Base-by-base conservation (phyloP, 768 basidiomycete genomes). In the Boletus patriciae region DNA sequence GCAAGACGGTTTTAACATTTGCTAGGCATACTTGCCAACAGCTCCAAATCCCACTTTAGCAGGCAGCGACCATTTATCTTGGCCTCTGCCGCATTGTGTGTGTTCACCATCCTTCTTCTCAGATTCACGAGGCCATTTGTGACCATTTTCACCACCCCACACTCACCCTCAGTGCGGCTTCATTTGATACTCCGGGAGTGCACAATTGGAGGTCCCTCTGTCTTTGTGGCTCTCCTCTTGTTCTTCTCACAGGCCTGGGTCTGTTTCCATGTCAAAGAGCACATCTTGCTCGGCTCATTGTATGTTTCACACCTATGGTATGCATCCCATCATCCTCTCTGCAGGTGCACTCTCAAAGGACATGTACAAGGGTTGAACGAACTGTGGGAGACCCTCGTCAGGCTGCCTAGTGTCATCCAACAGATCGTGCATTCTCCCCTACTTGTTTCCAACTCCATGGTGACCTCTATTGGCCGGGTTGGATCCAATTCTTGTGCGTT, bases 41-140 rank as follows among this genome's bases (percentile, higher is more conserved):
- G 85, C 42, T 93, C 86, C 40, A 88, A 84, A 46, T 94, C 92
- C 3, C 79, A 84, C 4, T 92, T 89, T 60, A 95, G 95, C 8
- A 77, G 95, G 50, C 79, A 95, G 62, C 74, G 94, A 67, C 95
- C 95, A 0, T 93, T 88, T 73, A 95, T 98, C 79, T 61, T 94
- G 16, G 73, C 75, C 12, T 90, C 89, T 1, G 80, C 85, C n/a
- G 45, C 78, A 7, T 66, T 96, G 7, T 88, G 87, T 70, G 77
- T 82, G 9, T 43, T 80, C 18, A 86, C 89, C 1, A 88, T 94
- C 82, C 76, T 94, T 56, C 75, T 96, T 1, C 79, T 98, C 6
- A 93, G 93, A 1, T 97, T 88, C 73, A 89, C 92, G 1, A 79
- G 87, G 29, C 78, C 82, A 33, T 76, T 94, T 36, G 86, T 91